Evolutionary conservation across 2,329 filamentous ascomycete species (phyloP).

Genomic region (Beauveria rudraprayagi): DNA sequence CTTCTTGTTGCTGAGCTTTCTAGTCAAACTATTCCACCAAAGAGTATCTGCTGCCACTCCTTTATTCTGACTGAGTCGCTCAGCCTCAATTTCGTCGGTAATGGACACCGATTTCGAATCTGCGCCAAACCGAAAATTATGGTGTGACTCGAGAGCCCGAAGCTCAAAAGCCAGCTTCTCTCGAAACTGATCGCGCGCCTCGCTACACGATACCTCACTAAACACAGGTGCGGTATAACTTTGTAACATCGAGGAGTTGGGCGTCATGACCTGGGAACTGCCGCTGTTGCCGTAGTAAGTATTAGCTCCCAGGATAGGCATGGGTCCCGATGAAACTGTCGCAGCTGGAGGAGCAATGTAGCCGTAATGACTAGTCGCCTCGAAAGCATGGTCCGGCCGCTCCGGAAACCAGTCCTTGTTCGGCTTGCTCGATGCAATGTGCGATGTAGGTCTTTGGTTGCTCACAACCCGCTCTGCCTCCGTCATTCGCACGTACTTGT

Average conservation of each 20-base stretch:
- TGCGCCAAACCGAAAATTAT: not conserved
- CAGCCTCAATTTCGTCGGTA: constrained; percentile 16
- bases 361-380: constrained; percentile 1
- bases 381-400: not conserved
- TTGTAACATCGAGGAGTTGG: constrained; percentile 6
- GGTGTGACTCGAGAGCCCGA: not conserved
- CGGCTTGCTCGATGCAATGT: constrained; percentile 1
- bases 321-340: not conserved
- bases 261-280: too few species aligned
- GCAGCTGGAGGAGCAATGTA: not conserved
- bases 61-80: constrained; percentile 17
- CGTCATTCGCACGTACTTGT: constrained; percentile 21
- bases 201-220: not conserved
- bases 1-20: constrained; percentile 19
- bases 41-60: constrained; percentile 26
- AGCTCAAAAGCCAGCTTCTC: not conserved
- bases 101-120: not conserved
- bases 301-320: not conserved
- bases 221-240: not conserved
- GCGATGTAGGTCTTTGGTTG: not conserved
- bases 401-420: not conserved
- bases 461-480: not conserved
- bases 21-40: constrained; percentile 27
- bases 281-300: not conserved
- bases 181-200: not conserved